A percentile compares a stretch with the other conserved stretches of the same genome.
These are phyloP conservation scores for Diaporthe destruens DNA, from an alignment of 2,329 filamentous ascomycete genomes.

Conservation along the genomic window DNA sequence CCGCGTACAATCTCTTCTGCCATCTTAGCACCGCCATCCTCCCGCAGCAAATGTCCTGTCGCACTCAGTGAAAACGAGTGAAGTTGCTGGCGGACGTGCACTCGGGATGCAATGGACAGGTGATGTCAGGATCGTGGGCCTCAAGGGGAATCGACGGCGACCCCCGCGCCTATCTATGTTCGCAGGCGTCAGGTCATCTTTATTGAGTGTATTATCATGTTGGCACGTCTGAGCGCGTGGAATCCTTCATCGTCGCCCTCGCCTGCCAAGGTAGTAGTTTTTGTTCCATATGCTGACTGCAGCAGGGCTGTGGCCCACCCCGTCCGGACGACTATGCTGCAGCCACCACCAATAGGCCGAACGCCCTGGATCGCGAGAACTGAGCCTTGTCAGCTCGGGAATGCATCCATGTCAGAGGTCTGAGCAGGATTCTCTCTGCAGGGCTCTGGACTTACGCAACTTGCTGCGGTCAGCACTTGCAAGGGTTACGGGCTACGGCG, in stretches of 20 bases:
- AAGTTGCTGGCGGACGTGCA: not conserved
- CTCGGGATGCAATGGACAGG: not conserved
- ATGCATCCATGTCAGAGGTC: not conserved
- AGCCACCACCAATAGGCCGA: not conserved
- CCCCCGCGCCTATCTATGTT: too few relatives aligned
- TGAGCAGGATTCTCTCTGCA: not conserved
- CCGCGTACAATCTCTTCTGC: not conserved
- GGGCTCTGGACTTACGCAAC: not conserved
- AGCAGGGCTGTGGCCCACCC: conserved; percentile 7
- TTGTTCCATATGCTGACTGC: conserved; percentile 14
- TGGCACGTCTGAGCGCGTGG: not conserved
- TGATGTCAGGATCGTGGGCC: not conserved
- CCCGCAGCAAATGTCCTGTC: not conserved
- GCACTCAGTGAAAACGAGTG: not conserved
- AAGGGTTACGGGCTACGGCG: conserved; percentile 15
- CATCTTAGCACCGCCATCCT: not conserved
- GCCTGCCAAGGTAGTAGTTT: conserved; percentile 22
- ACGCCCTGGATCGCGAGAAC: not conserved
- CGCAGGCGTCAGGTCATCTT: not conserved
- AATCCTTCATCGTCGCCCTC: conserved; percentile 2
- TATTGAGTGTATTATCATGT: not conserved
- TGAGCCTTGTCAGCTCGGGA: not conserved
- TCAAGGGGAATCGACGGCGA: not conserved
- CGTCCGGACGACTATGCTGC: not conserved
- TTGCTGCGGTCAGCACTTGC: conserved; percentile 11